Evolutionary conservation across 495 filamentous ascomycete genomes (phyloP).

Genomic region (Aspergillus ellipticus): DNA sequence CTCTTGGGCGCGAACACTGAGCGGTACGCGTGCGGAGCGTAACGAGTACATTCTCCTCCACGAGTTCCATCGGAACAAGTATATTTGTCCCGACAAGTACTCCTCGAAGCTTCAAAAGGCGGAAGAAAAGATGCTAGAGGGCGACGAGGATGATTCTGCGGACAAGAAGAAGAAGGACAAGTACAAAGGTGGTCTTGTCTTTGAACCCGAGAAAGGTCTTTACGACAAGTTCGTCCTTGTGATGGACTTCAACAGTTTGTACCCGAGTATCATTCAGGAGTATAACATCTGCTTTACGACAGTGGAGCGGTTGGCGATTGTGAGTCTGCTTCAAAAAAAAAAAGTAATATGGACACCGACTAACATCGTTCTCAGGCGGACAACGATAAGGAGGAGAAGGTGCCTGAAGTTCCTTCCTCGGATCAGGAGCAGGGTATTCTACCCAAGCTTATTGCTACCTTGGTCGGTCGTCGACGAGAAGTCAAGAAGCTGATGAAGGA

Average conservation of each 20-base stretch:
- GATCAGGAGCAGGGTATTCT: constrained; percentile 76
- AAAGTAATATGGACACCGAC: constrained; percentile 10
- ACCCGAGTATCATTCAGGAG: constrained; percentile 98
- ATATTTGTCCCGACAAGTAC: constrained; percentile 93
- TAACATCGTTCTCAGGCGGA: constrained; percentile 50
- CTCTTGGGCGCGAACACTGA: constrained; percentile 94
- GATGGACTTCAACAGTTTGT: constrained; percentile 99
- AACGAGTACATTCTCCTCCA: constrained; percentile 99
- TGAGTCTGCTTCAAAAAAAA: constrained; percentile 30
- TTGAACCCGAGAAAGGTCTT: constrained; percentile 93
- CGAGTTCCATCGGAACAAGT: constrained; percentile 93
- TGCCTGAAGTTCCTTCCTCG: constrained; percentile 66
- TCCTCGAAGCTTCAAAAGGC: constrained; percentile 64
- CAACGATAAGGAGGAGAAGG: constrained; percentile 70
- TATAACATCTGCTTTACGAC: constrained; percentile 99
- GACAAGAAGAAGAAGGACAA: constrained; percentile 99
- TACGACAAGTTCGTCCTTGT: constrained; percentile 97
- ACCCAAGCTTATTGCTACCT: constrained; percentile 81
- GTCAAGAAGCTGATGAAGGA: constrained; percentile 98
- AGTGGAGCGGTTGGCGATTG: constrained; percentile 67
- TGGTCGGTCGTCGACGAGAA: constrained; percentile 80
- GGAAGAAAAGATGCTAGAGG: constrained; percentile 59
- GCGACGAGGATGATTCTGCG: constrained; percentile 65
- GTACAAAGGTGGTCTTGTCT: constrained; percentile 96
- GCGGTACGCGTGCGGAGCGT: constrained; percentile 90